Percentiles rank a stretch among this genome's conserved stretches.
These are phyloP conservation scores for Nicotiana tomentosiformis DNA, from an alignment of 257 asterid species.

Conservation along the genomic window DNA sequence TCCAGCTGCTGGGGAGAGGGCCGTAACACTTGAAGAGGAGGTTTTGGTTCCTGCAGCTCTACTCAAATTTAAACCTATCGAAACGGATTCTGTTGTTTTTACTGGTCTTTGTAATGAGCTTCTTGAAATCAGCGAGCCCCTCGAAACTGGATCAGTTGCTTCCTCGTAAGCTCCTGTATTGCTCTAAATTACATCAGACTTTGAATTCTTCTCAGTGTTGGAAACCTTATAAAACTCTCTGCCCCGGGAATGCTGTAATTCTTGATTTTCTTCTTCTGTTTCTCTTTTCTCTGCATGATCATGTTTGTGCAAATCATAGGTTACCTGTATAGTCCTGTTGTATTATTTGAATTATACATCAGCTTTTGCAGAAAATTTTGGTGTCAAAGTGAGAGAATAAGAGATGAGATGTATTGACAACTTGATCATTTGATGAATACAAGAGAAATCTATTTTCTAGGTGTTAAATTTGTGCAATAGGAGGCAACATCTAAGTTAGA, in stretches of 20 bases:
- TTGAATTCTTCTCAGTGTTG: not conserved
- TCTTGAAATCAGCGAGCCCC: constrained; percentile 68
- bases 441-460: not conserved
- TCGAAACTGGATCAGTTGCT: constrained; percentile 25
- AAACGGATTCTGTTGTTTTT: constrained; percentile 61
- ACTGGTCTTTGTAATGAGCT: constrained; percentile 80
- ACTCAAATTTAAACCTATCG: constrained; percentile 70
- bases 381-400: not conserved
- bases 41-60: constrained; percentile 94
- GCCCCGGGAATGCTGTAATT: not conserved
- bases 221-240: not conserved
- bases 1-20: constrained; percentile 48
- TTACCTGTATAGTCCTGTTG: not conserved
- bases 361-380: not conserved
- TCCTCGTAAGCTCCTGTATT: not conserved
- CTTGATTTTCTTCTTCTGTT: not conserved
- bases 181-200: not conserved
- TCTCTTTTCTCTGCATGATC: not conserved
- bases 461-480: not conserved
- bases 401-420: not conserved
- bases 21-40: constrained; percentile 64
- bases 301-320: not conserved
- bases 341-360: not conserved
- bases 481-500: not conserved
- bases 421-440: not conserved